A percentile compares a stretch with the other conserved stretches of the same genome.
phyloP scores from a whole-genome alignment of 176 grass and related monocot genomes.

The Lolium perenne region DNA sequence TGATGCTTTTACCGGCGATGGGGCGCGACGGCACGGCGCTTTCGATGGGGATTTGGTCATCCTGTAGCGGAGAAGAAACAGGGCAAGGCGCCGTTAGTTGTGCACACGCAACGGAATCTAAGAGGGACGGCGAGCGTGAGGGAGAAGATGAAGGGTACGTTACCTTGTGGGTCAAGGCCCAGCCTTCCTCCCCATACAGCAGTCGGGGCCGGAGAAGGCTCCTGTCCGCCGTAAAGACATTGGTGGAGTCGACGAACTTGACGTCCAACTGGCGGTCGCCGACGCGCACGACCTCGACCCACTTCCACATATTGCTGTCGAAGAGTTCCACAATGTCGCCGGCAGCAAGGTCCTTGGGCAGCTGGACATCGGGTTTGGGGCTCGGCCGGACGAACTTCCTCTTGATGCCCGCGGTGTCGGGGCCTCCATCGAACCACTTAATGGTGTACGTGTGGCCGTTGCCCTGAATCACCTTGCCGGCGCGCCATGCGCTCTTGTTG shows the following conservation, averaged over 20 bases:
- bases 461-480: constrained; percentile 60
- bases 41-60: background rate
- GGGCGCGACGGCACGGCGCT: background rate
- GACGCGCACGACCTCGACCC: constrained; percentile 33
- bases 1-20: background rate
- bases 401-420: constrained; percentile 38
- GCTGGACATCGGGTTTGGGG: constrained; percentile 35
- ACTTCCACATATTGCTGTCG: constrained; percentile 58
- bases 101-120: background rate
- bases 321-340: constrained; percentile 67
- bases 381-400: constrained; percentile 58
- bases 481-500: constrained; percentile 56
- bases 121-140: background rate
- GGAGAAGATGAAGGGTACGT: background rate
- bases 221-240: constrained; percentile 1
- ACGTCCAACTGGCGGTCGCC: constrained; percentile 37
- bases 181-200: constrained; percentile 39
- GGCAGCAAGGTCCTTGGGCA: constrained; percentile 34
- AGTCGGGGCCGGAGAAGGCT: constrained; percentile 26
- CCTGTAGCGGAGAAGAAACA: constrained; percentile 13
- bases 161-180: constrained; percentile 64
- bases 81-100: background rate
- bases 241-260: constrained; percentile 45
- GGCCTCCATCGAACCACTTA: constrained; percentile 35
- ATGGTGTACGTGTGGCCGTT: constrained; percentile 70